A percentile compares a stretch with the other conserved stretches of the same genome.
Evolutionary conservation across 2,329 filamentous ascomycete genomes (phyloP).

Genomic region (Periconia digitata): DNA sequence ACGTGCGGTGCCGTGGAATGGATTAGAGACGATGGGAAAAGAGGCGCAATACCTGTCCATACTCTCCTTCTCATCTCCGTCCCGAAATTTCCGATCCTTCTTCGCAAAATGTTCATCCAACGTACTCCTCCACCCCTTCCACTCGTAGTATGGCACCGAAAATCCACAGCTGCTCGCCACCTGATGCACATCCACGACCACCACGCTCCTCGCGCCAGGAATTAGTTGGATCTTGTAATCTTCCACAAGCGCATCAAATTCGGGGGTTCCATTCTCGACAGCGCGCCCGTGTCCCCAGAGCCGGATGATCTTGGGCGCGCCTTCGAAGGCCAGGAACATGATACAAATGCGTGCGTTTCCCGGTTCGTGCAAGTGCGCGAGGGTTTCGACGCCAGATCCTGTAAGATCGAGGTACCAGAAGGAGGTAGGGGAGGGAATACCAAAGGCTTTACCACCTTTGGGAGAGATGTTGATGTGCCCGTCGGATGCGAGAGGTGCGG

Average conservation of each 20-base stretch:
- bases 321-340: conserved; percentile 47
- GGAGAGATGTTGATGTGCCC: conserved; percentile 52
- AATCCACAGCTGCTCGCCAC: conserved; percentile 48
- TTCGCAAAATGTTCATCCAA: conserved; percentile 47
- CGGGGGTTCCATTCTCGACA: conserved; percentile 41
- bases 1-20: background rate
- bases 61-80: conserved; percentile 42
- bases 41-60: conserved; percentile 39
- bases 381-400: conserved; percentile 48
- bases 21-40: background rate
- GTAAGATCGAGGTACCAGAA: conserved; percentile 52
- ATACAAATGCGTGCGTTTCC: conserved; percentile 47
- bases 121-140: conserved; percentile 42
- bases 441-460: conserved; percentile 49
- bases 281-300: conserved; percentile 45
- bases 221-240: conserved; percentile 38
- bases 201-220: conserved; percentile 43
- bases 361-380: conserved; percentile 45
- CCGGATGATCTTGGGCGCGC: conserved; percentile 46
- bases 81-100: conserved; percentile 39
- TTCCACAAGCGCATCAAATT: conserved; percentile 38
- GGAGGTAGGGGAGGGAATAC: conserved; percentile 40
- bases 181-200: conserved; percentile 48
- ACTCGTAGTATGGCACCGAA: conserved; percentile 48
- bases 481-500: conserved; percentile 42